Conservation (phyloP, 805 yeast genomes). For the Metschnikowia similis region DNA sequence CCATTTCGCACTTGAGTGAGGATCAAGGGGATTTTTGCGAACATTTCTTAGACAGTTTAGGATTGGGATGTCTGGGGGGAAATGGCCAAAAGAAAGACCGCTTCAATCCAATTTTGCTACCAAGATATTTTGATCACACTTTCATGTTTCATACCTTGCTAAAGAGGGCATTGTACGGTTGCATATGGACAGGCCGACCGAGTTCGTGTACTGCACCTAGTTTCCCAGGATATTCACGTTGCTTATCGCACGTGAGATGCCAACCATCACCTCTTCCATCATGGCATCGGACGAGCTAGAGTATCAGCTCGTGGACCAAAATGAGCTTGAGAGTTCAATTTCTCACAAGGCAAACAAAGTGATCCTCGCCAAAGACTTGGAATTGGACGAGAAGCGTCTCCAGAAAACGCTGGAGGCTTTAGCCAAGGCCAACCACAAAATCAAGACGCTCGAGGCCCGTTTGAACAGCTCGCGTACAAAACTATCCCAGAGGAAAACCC, state of each 20-base stretch:
- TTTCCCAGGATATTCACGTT: background rate
- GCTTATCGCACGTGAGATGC: conserved; percentile 6
- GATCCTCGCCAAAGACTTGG: conserved; percentile 59
- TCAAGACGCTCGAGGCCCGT: conserved; percentile 45
- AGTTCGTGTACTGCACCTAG: background rate
- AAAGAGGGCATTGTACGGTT: too few species aligned
- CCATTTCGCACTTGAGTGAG: too few species aligned
- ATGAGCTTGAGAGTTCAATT: conserved; percentile 68
- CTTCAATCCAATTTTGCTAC: too few species aligned
- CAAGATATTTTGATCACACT: too few species aligned
- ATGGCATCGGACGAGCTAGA: conserved; percentile 1
- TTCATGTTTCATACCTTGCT: background rate
- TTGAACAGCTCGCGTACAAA: conserved; percentile 51
- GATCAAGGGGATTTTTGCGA: too few species aligned
- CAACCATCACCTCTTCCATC: background rate
- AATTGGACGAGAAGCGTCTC: conserved; percentile 71
- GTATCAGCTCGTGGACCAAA: conserved; percentile 64
- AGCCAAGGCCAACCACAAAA: conserved; percentile 39
- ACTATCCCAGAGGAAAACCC: conserved; percentile 57
- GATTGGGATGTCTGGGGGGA: too few species aligned
- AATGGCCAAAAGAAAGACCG: too few species aligned
- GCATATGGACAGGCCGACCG: too few species aligned
- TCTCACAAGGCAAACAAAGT: conserved; percentile 65
- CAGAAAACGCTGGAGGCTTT: conserved; percentile 56
- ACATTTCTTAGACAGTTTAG: too few species aligned